Evolutionary conservation across 192 early-diverging fungal genomes (phyloP), one percentile per base, ranked within the genome.

Genomic region (Entomortierella beljakovae): DNA sequence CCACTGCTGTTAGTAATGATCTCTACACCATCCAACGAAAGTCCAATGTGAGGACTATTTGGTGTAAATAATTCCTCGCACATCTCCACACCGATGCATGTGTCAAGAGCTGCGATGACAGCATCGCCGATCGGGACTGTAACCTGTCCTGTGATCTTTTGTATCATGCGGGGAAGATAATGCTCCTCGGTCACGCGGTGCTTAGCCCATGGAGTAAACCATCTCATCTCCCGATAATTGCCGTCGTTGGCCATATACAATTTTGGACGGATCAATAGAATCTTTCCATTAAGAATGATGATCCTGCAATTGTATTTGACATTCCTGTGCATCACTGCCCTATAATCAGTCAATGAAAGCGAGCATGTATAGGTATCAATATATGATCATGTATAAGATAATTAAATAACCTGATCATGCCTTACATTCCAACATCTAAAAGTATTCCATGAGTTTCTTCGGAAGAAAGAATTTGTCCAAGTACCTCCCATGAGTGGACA

Each of bases 21-120:
- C 71, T 99, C 98, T 1, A 98, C 97, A 11, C 98, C 98, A 71
- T 96, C 96, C 70, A 99, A 76, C 1, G 92, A 90, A 90, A 98
- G 93, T 0, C 84, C 84, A 62, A 98, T 98, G 72, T 99, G 97
- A 15, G 98, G 97, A 67, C 97, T 96, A 70, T 59, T 48, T 50
- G 97, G 95, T 3, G 96, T 97, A 84, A 98, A 99, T 20, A 99
- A 82, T 64, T 99, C 98, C 83, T 99, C 98, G 68, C 98, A 99
- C 59, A 95, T 84, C 80, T 99, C 98, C 2, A 94, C 88, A 13
- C 98, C 98, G 54, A 99, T 83, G 52, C 92, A 93, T 5, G 97
- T 92, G 70, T 98, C 96, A 29, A 83, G 62, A 7, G 95, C 92
- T 28, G 86, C 81, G 55, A 99, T 85, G 2, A 99, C 92, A 6